Evolutionary conservation across 495 filamentous ascomycete species (phyloP).

Genomic region (Lepraria neglecta): DNA sequence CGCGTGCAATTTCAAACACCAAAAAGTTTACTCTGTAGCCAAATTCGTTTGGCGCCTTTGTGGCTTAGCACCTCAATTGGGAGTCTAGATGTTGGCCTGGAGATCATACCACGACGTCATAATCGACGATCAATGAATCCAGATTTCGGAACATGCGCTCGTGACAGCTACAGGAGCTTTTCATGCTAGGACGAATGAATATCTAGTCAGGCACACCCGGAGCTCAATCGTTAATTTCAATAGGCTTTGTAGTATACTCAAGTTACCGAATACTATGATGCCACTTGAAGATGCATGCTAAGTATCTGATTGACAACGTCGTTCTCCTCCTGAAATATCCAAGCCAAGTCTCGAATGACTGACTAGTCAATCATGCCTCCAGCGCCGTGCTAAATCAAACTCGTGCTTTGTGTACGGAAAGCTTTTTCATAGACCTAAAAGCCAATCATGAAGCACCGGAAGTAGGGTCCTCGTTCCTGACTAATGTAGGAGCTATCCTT

Average conservation of each 20-base stretch:
- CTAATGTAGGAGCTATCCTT: slow-evolving; percentile 68
- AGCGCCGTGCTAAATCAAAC: slow-evolving; percentile 19
- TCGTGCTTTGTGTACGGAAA: not conserved
- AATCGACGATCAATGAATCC: not conserved
- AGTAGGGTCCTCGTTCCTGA: slow-evolving; percentile 32
- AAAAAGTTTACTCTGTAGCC: slow-evolving; percentile 1
- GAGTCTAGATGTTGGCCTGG: slow-evolving; percentile 12
- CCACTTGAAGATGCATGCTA: not conserved
- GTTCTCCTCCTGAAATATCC: slow-evolving; percentile 1
- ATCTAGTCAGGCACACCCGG: slow-evolving; percentile 14
- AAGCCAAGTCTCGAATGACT: not conserved
- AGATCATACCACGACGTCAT: slow-evolving; percentile 1
- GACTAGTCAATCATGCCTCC: slow-evolving; percentile 14
- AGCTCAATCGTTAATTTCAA: not conserved
- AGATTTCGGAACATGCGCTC: not conserved
- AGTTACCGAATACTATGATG: not conserved
- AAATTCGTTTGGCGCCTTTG: not conserved
- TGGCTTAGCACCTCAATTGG: not conserved
- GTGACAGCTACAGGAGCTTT: not conserved
- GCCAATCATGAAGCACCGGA: slow-evolving; percentile 1
- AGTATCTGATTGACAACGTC: not conserved
- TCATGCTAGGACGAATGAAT: not conserved
- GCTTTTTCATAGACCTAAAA: no score
- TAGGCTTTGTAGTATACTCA: not conserved
- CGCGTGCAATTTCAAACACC: not conserved